Conservation (phyloP, 441 rosid genomes). For the Flueggea neowawraea region DNA sequence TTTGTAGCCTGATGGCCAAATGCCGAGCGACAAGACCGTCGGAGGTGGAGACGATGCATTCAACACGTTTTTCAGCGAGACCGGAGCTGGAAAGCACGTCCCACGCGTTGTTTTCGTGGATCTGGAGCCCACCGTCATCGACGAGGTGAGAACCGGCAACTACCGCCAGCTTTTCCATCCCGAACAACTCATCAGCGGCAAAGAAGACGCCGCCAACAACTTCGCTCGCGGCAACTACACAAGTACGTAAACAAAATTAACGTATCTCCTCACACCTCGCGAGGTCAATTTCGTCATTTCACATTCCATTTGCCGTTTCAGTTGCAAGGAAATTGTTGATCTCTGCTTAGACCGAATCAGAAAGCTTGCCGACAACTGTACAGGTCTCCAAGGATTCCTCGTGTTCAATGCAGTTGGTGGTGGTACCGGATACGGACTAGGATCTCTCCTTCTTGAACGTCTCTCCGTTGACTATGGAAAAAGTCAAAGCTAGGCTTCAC, state of each 20-base stretch:
- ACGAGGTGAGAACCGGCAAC: conserved; percentile 36
- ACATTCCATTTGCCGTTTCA: background rate
- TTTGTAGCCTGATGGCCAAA: conserved; percentile 29
- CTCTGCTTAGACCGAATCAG: too few relatives aligned
- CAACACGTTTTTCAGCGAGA: too few relatives aligned
- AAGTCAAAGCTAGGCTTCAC: too few relatives aligned
- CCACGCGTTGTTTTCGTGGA: conserved; percentile 47
- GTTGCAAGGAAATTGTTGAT: too few relatives aligned
- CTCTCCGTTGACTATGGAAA: too few relatives aligned
- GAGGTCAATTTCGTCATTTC: too few relatives aligned
- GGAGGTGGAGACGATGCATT: conserved; percentile 56
- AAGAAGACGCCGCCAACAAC: conserved; percentile 43
- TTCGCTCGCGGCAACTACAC: conserved; percentile 45
- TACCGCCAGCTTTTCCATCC: conserved; percentile 44
- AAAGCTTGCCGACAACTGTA: too few relatives aligned
- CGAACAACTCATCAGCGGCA: conserved; percentile 6
- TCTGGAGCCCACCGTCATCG: conserved; percentile 44
- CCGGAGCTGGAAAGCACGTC: conserved; percentile 49
- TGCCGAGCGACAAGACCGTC: conserved; percentile 37
- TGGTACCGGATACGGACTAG: too few relatives aligned
- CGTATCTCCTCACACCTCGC: too few relatives aligned
- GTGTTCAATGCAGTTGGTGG: too few relatives aligned
- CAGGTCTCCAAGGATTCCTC: too few relatives aligned
- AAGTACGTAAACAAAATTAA: conserved; percentile 10
- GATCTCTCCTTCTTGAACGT: too few relatives aligned